phyloP scores from a whole-genome alignment of 1,139 yeast species.

The Tardiomyces blankii region DNA sequence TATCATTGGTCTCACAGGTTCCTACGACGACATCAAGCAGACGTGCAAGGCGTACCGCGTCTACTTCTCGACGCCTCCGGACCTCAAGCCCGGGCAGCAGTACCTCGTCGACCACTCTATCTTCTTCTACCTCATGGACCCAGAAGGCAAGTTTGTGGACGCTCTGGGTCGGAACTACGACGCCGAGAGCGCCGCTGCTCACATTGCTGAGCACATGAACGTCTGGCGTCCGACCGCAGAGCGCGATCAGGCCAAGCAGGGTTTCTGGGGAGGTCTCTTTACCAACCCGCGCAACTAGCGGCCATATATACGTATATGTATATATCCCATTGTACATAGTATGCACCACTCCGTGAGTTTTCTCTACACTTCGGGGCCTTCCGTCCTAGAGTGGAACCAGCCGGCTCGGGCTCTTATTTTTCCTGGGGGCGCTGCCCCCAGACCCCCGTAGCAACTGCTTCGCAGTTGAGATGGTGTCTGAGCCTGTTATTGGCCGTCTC shows the following conservation, averaged over 20 bases:
- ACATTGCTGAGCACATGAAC: constrained; percentile 64
- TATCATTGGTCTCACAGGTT: constrained; percentile 84
- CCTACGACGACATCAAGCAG: constrained; percentile 71
- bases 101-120: constrained; percentile 95
- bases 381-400: too few relatives aligned
- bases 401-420: too few relatives aligned
- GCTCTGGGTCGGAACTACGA: constrained; percentile 88
- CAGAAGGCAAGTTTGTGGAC: constrained; percentile 90
- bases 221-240: constrained; percentile 52
- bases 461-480: too few relatives aligned
- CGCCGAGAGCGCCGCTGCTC: constrained; percentile 66
- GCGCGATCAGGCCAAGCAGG: neutral
- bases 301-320: too few relatives aligned
- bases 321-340: too few relatives aligned
- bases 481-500: too few relatives aligned
- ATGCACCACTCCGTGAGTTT: too few relatives aligned
- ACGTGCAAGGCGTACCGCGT: constrained; percentile 85
- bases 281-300: neutral
- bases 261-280: neutral
- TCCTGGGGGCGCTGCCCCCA: too few relatives aligned
- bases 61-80: constrained; percentile 90
- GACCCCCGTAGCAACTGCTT: too few relatives aligned
- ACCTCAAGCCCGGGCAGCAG: constrained; percentile 90
- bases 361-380: too few relatives aligned
- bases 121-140: constrained; percentile 92